Evolutionary conservation across 768 basidiomycete species (phyloP).

Genomic region (Naganishia onofrii): DNA sequence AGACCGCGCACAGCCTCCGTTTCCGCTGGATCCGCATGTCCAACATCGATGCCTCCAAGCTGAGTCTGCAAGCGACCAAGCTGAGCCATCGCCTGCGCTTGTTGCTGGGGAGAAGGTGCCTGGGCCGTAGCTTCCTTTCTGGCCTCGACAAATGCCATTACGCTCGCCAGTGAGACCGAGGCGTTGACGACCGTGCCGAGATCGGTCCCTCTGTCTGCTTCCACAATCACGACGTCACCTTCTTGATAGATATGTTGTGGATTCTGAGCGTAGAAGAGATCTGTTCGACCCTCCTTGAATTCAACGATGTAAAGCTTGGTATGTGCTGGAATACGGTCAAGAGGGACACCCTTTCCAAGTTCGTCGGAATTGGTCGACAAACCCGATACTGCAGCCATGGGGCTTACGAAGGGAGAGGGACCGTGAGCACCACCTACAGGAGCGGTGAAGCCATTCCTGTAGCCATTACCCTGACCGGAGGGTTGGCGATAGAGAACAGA

Average conservation of each 20-base stretch:
- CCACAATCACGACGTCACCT: slow-evolving; percentile 92
- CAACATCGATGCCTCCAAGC: slow-evolving; percentile 10
- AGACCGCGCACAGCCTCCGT: slow-evolving; percentile 42
- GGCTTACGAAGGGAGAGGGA: slow-evolving; percentile 14
- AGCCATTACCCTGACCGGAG: background rate
- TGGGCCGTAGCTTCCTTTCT: slow-evolving; percentile 26
- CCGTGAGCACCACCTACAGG: background rate
- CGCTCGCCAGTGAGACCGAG: slow-evolving; percentile 81
- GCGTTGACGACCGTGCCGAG: slow-evolving; percentile 82
- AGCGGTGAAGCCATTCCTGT: background rate
- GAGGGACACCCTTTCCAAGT: slow-evolving; percentile 83
- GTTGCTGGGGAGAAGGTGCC: slow-evolving; percentile 2
- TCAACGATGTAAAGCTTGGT: slow-evolving; percentile 95
- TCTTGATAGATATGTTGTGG: slow-evolving; percentile 64
- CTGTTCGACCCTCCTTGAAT: slow-evolving; percentile 95
- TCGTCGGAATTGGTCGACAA: slow-evolving; percentile 51
- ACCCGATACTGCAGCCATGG: slow-evolving; percentile 1
- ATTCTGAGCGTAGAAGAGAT: slow-evolving; percentile 86
- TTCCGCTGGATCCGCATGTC: slow-evolving; percentile 12
- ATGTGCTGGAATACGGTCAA: slow-evolving; percentile 73
- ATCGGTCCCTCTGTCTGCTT: slow-evolving; percentile 91
- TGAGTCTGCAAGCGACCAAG: slow-evolving; percentile 11
- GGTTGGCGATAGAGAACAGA: background rate
- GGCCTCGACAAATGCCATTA: slow-evolving; percentile 59
- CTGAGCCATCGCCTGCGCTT: background rate